Evolutionary conservation across 352 stramenopile species (phyloP), one percentile per base, ranked within the genome.

Genomic region (Peronospora belbahrii): DNA sequence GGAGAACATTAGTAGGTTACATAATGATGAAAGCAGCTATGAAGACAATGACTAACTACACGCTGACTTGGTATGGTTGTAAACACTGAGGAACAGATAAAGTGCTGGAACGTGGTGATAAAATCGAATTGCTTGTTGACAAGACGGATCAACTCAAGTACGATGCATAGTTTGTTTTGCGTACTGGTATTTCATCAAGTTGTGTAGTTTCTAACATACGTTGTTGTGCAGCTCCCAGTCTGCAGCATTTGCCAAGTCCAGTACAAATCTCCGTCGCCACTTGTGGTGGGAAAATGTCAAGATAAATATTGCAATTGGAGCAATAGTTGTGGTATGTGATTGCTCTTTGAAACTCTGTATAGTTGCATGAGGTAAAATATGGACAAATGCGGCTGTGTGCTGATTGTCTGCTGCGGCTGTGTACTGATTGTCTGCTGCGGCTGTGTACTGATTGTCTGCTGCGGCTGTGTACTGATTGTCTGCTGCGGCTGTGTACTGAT

Each of bases 241-340:
- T 0, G 62, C 80, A 22, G 77, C 75, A 2, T 94, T 94, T 59
- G 80, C 80, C 14, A 70, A 92, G 44, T 88, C 80, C n/a, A 94
- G 80, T 47, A 75, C 65, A 38, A 85, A 67, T 42, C 64, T 94
- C 4, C 83, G 80, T 6, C 80, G 80, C 17, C 74, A 88, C 34
- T 52, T 94, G 20, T 94, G 83, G 83, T 74, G 82, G 62, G 73
- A 94, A 53, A 94, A 94, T 40, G 57, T 94, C 22, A 94, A 94
- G 62, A 85, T 92, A 78, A 91, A 76, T 46, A 78, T 89, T 51
- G 74, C 77, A 11, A 84, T 88, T 24, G 74, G 65, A 42, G 59
- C 83, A 43, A 55, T 88, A 24, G 59, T 79, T 58, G 43, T 68
- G 52, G 83, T 94, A 80, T 20, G 78, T 52, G 24, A n/a, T 37